These are phyloP conservation scores for Westerdykella ornata DNA, from an alignment of 2,329 filamentous ascomycete genomes.

Conservation along the genomic window DNA sequence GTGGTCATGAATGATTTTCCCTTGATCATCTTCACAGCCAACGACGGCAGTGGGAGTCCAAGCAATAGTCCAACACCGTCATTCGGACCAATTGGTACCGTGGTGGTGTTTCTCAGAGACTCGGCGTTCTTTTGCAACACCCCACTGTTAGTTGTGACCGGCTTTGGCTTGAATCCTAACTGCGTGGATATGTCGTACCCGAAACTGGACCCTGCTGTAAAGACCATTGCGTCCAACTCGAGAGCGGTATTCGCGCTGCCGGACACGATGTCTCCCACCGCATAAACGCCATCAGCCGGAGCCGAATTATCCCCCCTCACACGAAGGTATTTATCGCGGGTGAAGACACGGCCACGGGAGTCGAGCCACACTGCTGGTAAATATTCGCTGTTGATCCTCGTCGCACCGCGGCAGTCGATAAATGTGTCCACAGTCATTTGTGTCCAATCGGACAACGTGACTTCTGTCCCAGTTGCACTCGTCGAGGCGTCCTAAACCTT, in stretches of 20 bases:
- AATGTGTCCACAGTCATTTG: conserved; percentile 27
- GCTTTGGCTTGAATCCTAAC: conserved; percentile 3
- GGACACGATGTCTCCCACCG: conserved; percentile 31
- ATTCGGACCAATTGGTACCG: conserved; percentile 9
- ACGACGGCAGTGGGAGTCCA: conserved; percentile 17
- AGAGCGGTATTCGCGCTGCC: conserved; percentile 19
- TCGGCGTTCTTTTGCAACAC: conserved; percentile 15
- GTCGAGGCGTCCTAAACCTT: conserved; percentile 11
- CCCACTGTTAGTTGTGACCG: background rate
- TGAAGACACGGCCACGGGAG: conserved; percentile 20
- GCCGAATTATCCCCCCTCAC: conserved; percentile 9
- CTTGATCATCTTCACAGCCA: conserved; percentile 12
- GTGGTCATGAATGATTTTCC: conserved; percentile 11
- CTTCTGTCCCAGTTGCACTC: background rate
- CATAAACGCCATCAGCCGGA: conserved; percentile 21
- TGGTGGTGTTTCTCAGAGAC: conserved; percentile 17
- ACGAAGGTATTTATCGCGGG: conserved; percentile 19
- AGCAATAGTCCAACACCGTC: conserved; percentile 21
- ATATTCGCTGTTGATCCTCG: conserved; percentile 23
- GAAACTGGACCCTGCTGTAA: conserved; percentile 7
- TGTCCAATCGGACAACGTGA: conserved; percentile 17
- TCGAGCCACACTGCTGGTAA: conserved; percentile 19
- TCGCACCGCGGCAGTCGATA: conserved; percentile 27
- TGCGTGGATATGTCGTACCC: conserved; percentile 9
- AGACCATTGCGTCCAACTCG: conserved; percentile 8